A percentile compares a stretch with the other conserved stretches of the same genome.
phyloP scores from a whole-genome alignment of 768 basidiomycete species.

The Hypholoma sublateritium region DNA sequence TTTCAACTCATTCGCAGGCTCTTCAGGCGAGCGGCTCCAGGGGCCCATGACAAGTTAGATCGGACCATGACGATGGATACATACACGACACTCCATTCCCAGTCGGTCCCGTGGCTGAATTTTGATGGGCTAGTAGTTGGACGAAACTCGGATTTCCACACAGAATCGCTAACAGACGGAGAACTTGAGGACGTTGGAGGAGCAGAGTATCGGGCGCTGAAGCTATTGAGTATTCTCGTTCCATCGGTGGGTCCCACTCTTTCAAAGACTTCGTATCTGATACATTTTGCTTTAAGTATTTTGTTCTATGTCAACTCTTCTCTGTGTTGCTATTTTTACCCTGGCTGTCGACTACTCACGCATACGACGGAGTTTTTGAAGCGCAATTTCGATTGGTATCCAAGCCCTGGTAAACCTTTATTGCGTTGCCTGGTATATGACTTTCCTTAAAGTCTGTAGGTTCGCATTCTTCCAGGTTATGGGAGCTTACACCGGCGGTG shows the following conservation, averaged over 20 bases:
- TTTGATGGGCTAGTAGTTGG: slow-evolving; percentile 48
- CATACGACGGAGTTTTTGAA: slow-evolving; percentile 48
- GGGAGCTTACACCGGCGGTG: slow-evolving; percentile 65
- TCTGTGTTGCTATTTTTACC: slow-evolving; percentile 60
- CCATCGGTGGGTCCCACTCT: slow-evolving; percentile 32
- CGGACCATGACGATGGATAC: slow-evolving; percentile 53
- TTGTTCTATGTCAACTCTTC: slow-evolving; percentile 55
- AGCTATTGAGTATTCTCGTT: slow-evolving; percentile 48
- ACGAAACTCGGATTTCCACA: slow-evolving; percentile 58
- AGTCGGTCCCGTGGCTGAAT: slow-evolving; percentile 35
- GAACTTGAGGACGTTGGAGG: slow-evolving; percentile 75
- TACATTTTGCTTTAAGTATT: slow-evolving; percentile 53
- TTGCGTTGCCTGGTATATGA: not conserved
- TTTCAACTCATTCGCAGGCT: slow-evolving; percentile 35
- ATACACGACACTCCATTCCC: slow-evolving; percentile 40
- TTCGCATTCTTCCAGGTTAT: slow-evolving; percentile 45
- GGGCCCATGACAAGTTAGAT: slow-evolving; percentile 40
- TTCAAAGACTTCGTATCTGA: not conserved
- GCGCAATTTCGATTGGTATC: slow-evolving; percentile 49
- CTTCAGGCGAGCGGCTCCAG: slow-evolving; percentile 42
- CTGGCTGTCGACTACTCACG: slow-evolving; percentile 47
- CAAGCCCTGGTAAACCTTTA: slow-evolving; percentile 53
- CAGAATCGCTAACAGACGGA: slow-evolving; percentile 57
- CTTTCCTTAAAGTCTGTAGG: slow-evolving; percentile 26
- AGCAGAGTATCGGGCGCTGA: slow-evolving; percentile 69